phyloP scores from a whole-genome alignment of 2,329 filamentous ascomycete species.

The Alternaria atra region DNA sequence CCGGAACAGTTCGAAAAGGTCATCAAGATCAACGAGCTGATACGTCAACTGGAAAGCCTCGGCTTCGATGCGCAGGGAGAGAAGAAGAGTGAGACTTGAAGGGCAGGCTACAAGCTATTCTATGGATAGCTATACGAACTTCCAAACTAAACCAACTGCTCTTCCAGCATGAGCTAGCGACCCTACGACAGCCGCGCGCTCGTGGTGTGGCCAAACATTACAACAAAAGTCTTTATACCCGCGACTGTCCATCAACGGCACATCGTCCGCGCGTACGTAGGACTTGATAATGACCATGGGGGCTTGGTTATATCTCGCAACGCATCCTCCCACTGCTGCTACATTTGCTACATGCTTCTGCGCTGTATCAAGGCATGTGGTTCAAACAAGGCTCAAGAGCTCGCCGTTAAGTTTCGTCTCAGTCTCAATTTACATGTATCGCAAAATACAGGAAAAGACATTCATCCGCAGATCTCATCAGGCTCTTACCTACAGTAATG shows the following conservation, averaged over 20 bases:
- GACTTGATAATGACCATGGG: background rate
- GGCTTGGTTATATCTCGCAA: background rate
- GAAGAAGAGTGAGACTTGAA: constrained; percentile 55
- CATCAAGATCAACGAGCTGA: constrained; percentile 93
- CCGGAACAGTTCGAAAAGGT: constrained; percentile 98
- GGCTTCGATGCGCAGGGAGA: constrained; percentile 85
- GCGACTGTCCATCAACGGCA: background rate
- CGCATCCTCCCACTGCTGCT: background rate
- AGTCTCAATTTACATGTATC: background rate
- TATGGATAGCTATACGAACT: background rate
- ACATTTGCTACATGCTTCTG: background rate
- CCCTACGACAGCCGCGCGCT: too few species aligned
- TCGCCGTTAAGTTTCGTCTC: background rate
- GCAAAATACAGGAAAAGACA: background rate
- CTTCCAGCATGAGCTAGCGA: background rate
- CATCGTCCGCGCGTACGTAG: background rate
- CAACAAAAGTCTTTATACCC: background rate
- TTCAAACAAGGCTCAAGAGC: background rate
- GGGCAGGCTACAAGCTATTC: background rate
- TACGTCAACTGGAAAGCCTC: constrained; percentile 84
- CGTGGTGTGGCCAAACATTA: background rate
- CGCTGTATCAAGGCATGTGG: background rate
- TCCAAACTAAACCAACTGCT: background rate
- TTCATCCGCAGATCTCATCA: background rate
- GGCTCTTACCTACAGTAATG: too few species aligned